Evolutionary conservation across 75 land plant genomes (phyloP).

Genomic region (Pseudotsuga menziesii): DNA sequence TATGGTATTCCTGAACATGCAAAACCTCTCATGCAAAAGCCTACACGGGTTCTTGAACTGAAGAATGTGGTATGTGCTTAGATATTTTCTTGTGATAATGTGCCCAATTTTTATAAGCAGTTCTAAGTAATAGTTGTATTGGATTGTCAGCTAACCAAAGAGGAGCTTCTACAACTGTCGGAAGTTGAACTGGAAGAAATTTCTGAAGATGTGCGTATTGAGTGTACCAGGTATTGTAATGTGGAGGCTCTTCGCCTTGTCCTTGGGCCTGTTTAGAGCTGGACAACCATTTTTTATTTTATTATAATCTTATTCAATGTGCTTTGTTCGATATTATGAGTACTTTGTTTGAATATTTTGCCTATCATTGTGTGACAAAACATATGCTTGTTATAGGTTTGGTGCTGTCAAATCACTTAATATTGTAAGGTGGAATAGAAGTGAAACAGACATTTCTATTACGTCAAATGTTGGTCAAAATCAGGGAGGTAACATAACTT

Average conservation of each 20-base stretch:
- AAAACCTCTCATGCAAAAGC: constrained; percentile 56
- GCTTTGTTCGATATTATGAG: background rate
- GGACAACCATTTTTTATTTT: background rate
- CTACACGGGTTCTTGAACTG: constrained; percentile 67
- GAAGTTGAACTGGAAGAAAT: constrained; percentile 67
- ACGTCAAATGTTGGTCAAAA: background rate
- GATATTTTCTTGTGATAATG: background rate
- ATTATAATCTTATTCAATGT: background rate
- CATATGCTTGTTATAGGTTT: constrained; percentile 54
- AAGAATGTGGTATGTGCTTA: constrained; percentile 67
- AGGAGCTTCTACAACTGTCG: constrained; percentile 37
- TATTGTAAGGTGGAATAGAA: constrained; percentile 27
- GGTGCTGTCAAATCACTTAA: constrained; percentile 85
- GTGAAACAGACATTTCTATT: background rate
- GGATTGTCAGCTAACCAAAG: constrained; percentile 42
- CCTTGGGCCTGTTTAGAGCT: background rate
- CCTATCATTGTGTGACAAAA: background rate
- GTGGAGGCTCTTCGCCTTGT: background rate
- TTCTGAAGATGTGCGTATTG: constrained; percentile 77
- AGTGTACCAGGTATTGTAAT: constrained; percentile 66
- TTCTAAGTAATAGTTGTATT: background rate
- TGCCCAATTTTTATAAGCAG: background rate
- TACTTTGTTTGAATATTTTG: background rate
- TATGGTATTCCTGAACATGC: constrained; percentile 82
- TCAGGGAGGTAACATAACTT: background rate